Percentiles rank a stretch among this genome's conserved stretches.
These are phyloP conservation scores for Penicillium parvum DNA, from an alignment of 495 filamentous ascomycete genomes.

Conservation along the genomic window DNA sequence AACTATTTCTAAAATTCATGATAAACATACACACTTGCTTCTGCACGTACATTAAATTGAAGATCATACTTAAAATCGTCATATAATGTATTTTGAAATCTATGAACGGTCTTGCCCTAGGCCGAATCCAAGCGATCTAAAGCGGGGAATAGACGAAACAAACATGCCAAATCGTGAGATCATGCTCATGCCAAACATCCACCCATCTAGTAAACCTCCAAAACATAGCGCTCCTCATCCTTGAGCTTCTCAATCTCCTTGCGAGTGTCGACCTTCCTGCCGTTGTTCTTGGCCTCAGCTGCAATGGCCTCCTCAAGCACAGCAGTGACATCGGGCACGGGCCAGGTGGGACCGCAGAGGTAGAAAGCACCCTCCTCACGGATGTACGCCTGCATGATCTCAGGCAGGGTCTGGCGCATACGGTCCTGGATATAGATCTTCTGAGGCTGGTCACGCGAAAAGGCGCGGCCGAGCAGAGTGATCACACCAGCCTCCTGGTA, in stretches of 20 bases:
- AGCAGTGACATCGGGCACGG: conserved; percentile 94
- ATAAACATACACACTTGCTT: no score
- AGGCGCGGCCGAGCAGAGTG: conserved; percentile 87
- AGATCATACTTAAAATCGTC: no score
- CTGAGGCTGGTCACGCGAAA: conserved; percentile 93
- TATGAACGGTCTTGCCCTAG: conserved; percentile 14
- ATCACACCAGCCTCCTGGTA: conserved; percentile 94
- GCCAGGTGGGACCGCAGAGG: conserved; percentile 96
- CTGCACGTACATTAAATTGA: no score
- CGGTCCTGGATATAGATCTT: conserved; percentile 99
- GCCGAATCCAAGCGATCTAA: conserved; percentile 16
- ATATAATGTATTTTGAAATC: conserved; percentile 18
- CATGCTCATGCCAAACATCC: conserved; percentile 13
- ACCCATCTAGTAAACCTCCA: conserved; percentile 79
- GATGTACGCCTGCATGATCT: conserved; percentile 87
- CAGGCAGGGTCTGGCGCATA: conserved; percentile 83
- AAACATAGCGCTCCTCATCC: conserved; percentile 87
- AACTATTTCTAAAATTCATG: neutral
- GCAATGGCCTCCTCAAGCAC: conserved; percentile 92
- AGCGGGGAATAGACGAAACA: conserved; percentile 24
- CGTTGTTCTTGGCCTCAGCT: conserved; percentile 59
- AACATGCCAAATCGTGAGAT: conserved; percentile 19
- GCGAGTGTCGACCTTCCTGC: conserved; percentile 77
- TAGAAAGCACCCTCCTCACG: conserved; percentile 89
- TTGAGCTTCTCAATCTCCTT: conserved; percentile 97